Conservation (phyloP, 1,284 basidiomycete species). For the Serendipita sp. region DNA sequence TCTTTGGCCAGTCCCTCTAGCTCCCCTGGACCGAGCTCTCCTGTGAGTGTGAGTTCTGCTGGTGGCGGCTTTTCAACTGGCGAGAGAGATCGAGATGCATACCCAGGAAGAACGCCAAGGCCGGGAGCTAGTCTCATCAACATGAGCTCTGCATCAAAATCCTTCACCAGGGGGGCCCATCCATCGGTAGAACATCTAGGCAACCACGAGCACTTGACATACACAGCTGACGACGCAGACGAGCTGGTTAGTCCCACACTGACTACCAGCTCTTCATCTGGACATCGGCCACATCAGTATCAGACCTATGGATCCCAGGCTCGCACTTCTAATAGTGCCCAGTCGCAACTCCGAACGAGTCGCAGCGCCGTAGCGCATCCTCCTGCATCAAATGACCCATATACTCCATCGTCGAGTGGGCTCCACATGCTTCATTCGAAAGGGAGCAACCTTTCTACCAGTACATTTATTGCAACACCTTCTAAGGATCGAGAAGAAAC, state of each 20-base stretch:
- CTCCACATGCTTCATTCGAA: background rate
- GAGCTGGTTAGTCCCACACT: background rate
- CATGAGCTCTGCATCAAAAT: background rate
- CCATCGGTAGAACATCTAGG: background rate
- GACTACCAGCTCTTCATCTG: background rate
- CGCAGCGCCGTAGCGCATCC: background rate
- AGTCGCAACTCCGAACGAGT: background rate
- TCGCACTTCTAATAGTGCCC: background rate
- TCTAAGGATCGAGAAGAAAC: background rate
- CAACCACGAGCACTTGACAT: slow-evolving; percentile 1
- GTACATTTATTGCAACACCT: background rate
- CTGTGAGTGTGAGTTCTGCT: background rate
- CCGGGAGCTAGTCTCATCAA: slow-evolving; percentile 2
- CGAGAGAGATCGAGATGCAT: background rate
- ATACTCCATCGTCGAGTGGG: background rate
- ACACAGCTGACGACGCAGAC: background rate
- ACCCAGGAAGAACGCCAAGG: background rate
- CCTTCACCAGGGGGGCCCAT: background rate
- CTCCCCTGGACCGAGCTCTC: background rate
- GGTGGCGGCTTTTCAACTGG: background rate
- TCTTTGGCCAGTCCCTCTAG: background rate
- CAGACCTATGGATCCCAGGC: background rate
- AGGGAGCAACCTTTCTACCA: slow-evolving; percentile 1
- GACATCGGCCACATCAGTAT: background rate
- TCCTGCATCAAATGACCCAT: background rate